These are phyloP conservation scores for Bipolaris oryzae DNA, from an alignment of 2,329 filamentous ascomycete genomes.

Conservation along the genomic window DNA sequence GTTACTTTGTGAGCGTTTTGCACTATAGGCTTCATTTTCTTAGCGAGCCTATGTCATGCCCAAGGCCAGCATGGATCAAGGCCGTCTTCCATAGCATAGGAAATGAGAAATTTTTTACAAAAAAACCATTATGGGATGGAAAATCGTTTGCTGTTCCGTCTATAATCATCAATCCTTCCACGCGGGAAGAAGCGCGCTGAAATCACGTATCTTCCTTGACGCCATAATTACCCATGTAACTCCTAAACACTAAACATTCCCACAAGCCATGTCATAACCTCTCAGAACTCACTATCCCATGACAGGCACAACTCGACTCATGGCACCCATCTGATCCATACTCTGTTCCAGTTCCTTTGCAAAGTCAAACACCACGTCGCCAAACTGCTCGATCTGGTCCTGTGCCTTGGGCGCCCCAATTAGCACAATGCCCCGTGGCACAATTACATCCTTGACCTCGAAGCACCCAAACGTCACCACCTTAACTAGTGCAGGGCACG, in stretches of 20 bases:
- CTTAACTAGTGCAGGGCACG: constrained; percentile 64
- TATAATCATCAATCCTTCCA: too few relatives aligned
- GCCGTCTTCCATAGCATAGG: background rate
- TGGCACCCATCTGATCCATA: constrained; percentile 6
- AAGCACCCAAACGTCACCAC: constrained; percentile 69
- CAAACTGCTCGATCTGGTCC: constrained; percentile 61
- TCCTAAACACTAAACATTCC: too few relatives aligned
- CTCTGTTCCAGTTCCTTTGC: constrained; percentile 26
- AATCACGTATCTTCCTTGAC: too few relatives aligned
- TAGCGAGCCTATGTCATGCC: background rate
- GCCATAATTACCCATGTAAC: too few relatives aligned
- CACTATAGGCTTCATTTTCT: background rate
- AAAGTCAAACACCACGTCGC: constrained; percentile 44
- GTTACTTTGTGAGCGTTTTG: background rate
- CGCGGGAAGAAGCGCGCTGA: too few relatives aligned
- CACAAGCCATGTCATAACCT: too few relatives aligned
- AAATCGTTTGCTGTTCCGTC: too few relatives aligned
- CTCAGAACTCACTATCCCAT: constrained; percentile 16
- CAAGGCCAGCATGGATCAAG: background rate
- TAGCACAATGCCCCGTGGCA: constrained; percentile 63
- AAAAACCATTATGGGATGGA: background rate
- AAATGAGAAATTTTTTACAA: background rate
- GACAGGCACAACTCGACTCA: constrained; percentile 33
- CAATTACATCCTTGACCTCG: constrained; percentile 60
- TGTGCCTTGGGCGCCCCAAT: constrained; percentile 66